Evolutionary conservation across 148 eudicot genomes (phyloP).

Genomic region (Chenopodium album): DNA sequence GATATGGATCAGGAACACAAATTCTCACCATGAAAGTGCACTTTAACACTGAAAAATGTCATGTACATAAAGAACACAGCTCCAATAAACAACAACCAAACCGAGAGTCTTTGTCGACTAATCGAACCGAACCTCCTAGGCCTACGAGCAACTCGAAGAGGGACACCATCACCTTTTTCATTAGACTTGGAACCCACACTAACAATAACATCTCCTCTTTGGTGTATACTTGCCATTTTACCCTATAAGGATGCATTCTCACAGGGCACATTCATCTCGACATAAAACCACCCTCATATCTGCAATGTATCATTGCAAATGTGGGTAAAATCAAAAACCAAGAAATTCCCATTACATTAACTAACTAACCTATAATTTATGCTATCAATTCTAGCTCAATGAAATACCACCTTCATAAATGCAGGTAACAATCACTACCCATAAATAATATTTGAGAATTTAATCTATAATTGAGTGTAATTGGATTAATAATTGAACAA

Average conservation of each 20-base stretch:
- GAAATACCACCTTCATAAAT: not conserved
- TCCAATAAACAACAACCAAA: conserved; percentile 54
- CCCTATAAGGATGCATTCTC: conserved; percentile 43
- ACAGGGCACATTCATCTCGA: conserved; percentile 27
- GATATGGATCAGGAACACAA: not conserved
- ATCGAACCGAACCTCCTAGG: conserved; percentile 56
- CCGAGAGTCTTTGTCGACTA: conserved; percentile 44
- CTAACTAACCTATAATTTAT: not conserved
- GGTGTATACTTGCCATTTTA: conserved; percentile 39
- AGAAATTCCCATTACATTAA: not conserved
- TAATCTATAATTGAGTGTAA: not conserved
- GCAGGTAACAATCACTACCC: not conserved
- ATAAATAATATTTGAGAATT: too few relatives aligned
- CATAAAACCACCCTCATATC: conserved; percentile 46
- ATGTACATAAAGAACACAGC: conserved; percentile 47
- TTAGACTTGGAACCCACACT: conserved; percentile 32
- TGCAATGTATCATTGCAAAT: conserved; percentile 24
- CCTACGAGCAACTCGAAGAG: conserved; percentile 43
- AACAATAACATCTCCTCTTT: conserved; percentile 41
- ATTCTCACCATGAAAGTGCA: conserved; percentile 63
- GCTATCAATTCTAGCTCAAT: not conserved
- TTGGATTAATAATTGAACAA: not conserved
- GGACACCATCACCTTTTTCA: conserved; percentile 44
- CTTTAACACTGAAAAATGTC: conserved; percentile 53
- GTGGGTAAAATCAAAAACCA: not conserved